These are phyloP conservation scores for Samsoniella hepiali DNA, from an alignment of 2,329 filamentous ascomycete species.

Conservation along the genomic window DNA sequence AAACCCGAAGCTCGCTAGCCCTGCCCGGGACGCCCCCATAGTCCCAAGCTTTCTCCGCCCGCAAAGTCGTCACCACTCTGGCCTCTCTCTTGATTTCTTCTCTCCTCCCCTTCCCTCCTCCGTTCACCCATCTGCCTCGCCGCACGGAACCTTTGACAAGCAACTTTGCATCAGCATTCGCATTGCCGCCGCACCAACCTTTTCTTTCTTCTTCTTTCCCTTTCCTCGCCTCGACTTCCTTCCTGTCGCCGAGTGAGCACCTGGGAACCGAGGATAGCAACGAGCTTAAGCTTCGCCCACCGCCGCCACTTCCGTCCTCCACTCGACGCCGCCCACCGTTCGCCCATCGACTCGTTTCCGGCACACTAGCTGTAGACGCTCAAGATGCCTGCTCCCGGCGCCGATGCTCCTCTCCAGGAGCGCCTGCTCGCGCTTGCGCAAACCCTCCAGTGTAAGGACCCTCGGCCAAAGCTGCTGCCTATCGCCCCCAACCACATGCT, in stretches of 20 bases:
- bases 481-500: conserved; percentile 30
- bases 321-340: neutral
- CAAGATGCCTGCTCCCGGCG: conserved; percentile 23
- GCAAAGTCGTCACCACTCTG: conserved; percentile 14
- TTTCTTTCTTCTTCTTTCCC: neutral
- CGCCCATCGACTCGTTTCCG: neutral
- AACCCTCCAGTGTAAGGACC: conserved; percentile 81
- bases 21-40: too few species aligned
- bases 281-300: neutral
- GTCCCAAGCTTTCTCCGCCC: conserved; percentile 2
- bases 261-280: conserved; percentile 2
- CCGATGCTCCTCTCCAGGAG: conserved; percentile 67
- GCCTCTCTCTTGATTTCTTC: neutral
- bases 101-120: neutral
- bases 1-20: too few species aligned
- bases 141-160: neutral
- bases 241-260: neutral
- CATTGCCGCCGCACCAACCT: neutral
- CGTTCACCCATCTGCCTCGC: neutral
- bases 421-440: conserved; percentile 75
- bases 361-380: neutral
- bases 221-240: neutral
- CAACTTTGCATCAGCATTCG: neutral
- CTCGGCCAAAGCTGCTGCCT: conserved; percentile 21
- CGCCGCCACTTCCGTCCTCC: conserved; percentile 1